phyloP scores from a whole-genome alignment of 306 rosid species.

The Calophaca sinica region DNA sequence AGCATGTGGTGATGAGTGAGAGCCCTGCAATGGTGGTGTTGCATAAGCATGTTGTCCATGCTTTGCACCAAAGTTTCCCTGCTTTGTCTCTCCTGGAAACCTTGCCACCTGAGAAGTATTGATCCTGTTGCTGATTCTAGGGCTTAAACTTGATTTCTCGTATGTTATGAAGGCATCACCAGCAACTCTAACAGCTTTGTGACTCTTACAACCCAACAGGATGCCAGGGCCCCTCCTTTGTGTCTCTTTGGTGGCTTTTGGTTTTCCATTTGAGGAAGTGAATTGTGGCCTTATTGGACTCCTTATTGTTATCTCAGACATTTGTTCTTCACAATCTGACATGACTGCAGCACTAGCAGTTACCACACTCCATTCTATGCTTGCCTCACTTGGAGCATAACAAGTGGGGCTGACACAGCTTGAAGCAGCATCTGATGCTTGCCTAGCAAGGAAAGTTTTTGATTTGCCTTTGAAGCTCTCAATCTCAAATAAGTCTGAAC shows the following conservation, averaged over 20 bases:
- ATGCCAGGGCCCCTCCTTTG: conserved; percentile 52
- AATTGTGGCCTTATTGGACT: conserved; percentile 47
- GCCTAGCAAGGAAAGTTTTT: conserved; percentile 58
- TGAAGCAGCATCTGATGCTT: conserved; percentile 58
- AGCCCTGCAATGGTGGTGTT: conserved; percentile 50
- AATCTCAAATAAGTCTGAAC: conserved; percentile 92
- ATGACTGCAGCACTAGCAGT: conserved; percentile 79
- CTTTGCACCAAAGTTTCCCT: conserved; percentile 52
- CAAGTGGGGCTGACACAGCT: conserved; percentile 65
- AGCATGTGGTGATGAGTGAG: conserved; percentile 61
- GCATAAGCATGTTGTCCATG: conserved; percentile 59
- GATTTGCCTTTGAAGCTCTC: conserved; percentile 69
- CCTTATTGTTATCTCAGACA: conserved; percentile 46
- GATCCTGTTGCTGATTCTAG: conserved; percentile 36
- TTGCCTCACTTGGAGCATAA: conserved; percentile 94
- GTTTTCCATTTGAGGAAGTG: conserved; percentile 34
- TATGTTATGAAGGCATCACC: conserved; percentile 66
- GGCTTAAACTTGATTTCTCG: conserved; percentile 50
- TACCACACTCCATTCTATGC: conserved; percentile 95
- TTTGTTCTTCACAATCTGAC: conserved; percentile 78
- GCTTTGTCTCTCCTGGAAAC: conserved; percentile 64
- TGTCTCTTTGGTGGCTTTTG: conserved; percentile 46
- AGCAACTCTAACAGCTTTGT: conserved; percentile 74
- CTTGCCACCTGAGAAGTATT: conserved; percentile 57
- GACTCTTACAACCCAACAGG: conserved; percentile 77